Evolutionary conservation across 2,329 filamentous ascomycete species (phyloP), one percentile per base, ranked within the genome.

Genomic region (Stemphylium beticola): DNA sequence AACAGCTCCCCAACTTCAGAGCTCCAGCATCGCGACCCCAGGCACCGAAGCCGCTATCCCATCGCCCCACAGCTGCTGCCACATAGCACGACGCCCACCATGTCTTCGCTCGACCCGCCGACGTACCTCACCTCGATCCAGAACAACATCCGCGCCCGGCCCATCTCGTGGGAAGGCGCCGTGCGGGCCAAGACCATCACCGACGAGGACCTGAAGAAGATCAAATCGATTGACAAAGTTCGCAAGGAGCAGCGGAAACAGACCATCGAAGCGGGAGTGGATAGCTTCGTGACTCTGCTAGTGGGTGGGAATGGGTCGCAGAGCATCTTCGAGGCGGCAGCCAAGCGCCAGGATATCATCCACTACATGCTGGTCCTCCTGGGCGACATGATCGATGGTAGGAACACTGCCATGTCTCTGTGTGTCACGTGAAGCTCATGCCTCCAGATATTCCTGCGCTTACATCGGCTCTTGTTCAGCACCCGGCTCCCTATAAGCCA

Each of bases 161-260:
- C 93, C 63, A 96, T 99, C 78, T 93, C 93, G 54, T 99, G 95
- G 95, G 93, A 98, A 78, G 93, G 93, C 69, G 93, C 93, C 69
- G 92, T 96, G 65, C 87, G 95, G 76, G 92, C 92, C 67, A 92
- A 93, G 76, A 95, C 92, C 72, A 90, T 99, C 78, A 96, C 91
- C 54, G 93, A 98, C 66, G 88, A 90, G 66, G 93, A 99, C 78
- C 86, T 97, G 67, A 91, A 90, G 81, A 93, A 93, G 83, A 96
- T 99, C 79, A 93, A 93, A 77, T 91, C 93, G 58, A 91, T 98
- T 67, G 95, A 98, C 77, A 98, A 97, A 79, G 91, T 95, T 64
- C 90, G 92, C 77, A 95, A 92, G 77, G 95, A 98, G 66, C 90
- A 92, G 78, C 87, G 93, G 72, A 89, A 88, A 74, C 86, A 93